Evolutionary conservation across 331 rosid species (phyloP), one percentile per base, ranked within the genome.

Genomic region (Cydonia oblonga): DNA sequence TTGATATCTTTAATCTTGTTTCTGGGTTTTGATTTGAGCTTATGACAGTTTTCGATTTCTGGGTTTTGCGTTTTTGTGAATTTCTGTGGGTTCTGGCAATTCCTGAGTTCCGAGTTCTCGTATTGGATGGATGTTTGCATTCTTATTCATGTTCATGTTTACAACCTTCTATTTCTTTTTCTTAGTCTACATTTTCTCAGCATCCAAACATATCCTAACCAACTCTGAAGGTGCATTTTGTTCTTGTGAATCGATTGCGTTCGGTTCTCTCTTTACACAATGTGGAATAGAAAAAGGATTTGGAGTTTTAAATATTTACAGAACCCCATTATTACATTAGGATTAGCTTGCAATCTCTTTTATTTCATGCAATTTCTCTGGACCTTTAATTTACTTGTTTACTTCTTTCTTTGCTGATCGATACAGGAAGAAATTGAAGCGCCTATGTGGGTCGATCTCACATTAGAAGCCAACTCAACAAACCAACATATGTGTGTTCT

Each of bases 401-500:
- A n/a, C 42, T 33, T 73, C 67, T 38, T 24, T 56, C 63, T 8
- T 65, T 65, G 79, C 22, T 71, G 74, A 63, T 35, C 77, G 73
- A 57, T 72, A n/a, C 86, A 88, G 92, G 91, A 90, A 69, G 86
- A 88, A 35, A 84, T 88, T 72, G 96, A 92, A 70, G 96, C 98
- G 58, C 98, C 96, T 38, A 78, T 85, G 96, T 92, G 98, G 96
- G 82, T 73, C 46, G 92, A 92, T 88, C 89, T 92, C 76, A 71
- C 78, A 66, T 54, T 82, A 66, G 92, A 84, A 82, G 84, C 72
- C 66, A 78, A 76, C 4, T 59, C 81, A 75, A 68, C 80, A 64
- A 65, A 60, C 59, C 83, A 78, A 64, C 78, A 81, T 68, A 42
- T 26, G 95, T 92, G 80, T 85, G 95, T 73, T 66, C 24, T 62